Evolutionary conservation across 1,139 yeast species (phyloP).

Genomic region (Nakaseomyces delphensis): DNA sequence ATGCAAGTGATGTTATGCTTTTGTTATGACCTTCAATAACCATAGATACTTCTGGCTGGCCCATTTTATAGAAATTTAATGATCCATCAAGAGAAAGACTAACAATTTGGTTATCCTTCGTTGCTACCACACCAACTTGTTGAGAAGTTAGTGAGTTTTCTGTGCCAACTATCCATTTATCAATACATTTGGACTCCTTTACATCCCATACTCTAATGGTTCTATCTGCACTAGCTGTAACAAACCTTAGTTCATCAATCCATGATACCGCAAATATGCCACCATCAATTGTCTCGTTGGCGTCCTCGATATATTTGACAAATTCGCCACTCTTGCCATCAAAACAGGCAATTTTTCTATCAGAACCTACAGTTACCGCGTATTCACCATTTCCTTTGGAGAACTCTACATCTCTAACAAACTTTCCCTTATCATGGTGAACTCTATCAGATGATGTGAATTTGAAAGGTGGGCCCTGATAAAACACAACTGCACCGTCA

Average conservation of each 20-base stretch:
- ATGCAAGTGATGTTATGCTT: slow-evolving; percentile 54
- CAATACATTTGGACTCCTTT: slow-evolving; percentile 33
- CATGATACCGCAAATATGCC: slow-evolving; percentile 75
- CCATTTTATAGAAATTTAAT: slow-evolving; percentile 37
- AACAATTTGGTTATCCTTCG: slow-evolving; percentile 47
- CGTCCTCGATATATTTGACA: slow-evolving; percentile 40
- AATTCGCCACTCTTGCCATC: slow-evolving; percentile 86
- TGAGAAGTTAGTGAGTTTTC: slow-evolving; percentile 49
- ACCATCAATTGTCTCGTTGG: slow-evolving; percentile 50
- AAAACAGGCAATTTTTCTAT: slow-evolving; percentile 65
- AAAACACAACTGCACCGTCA: slow-evolving; percentile 76
- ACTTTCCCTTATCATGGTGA: slow-evolving; percentile 54
- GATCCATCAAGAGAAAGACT: slow-evolving; percentile 69
- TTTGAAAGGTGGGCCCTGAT: slow-evolving; percentile 89
- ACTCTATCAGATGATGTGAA: slow-evolving; percentile 66
- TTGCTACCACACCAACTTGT: slow-evolving; percentile 70
- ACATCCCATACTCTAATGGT: slow-evolving; percentile 58
- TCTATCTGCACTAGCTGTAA: slow-evolving; percentile 80
- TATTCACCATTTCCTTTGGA: slow-evolving; percentile 66
- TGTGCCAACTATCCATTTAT: slow-evolving; percentile 38
- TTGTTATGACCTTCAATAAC: slow-evolving; percentile 72
- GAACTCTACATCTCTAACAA: slow-evolving; percentile 72
- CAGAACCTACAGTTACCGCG: slow-evolving; percentile 81
- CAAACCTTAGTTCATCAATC: slow-evolving; percentile 53
- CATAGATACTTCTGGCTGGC: slow-evolving; percentile 35